These are phyloP conservation scores for Biscogniauxia marginata DNA, from an alignment of 2,329 filamentous ascomycete species.

Conservation along the genomic window DNA sequence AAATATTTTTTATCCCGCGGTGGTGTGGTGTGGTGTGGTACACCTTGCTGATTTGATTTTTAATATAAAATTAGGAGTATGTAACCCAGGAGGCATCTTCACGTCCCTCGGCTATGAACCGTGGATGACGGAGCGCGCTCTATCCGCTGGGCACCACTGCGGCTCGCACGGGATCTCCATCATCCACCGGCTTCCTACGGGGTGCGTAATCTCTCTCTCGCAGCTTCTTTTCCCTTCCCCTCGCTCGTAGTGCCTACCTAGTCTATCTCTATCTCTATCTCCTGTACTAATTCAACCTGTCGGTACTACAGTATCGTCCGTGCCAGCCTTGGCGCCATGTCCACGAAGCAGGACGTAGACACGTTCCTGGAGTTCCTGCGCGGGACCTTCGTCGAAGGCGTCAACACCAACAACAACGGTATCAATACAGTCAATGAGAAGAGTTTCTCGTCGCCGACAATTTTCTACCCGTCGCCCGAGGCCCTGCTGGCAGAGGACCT, in stretches of 20 bases:
- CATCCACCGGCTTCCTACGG: conserved; percentile 54
- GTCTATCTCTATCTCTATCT: not conserved
- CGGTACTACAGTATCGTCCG: conserved; percentile 50
- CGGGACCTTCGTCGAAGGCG: conserved; percentile 35
- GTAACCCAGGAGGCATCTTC: conserved; percentile 47
- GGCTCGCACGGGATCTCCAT: conserved; percentile 52
- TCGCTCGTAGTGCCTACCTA: conserved; percentile 2
- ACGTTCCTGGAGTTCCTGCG: conserved; percentile 46
- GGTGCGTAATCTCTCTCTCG: conserved; percentile 38
- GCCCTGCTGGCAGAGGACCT: not conserved
- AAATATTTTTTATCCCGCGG: too few species aligned
- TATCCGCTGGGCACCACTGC: conserved; percentile 58
- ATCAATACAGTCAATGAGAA: not conserved
- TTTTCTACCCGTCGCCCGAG: not conserved
- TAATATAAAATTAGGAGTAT: conserved; percentile 39
- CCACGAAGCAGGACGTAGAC: conserved; percentile 53
- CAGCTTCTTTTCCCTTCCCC: not conserved
- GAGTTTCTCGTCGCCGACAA: not conserved
- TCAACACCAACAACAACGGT: conserved; percentile 22
- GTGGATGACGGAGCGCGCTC: conserved; percentile 53
- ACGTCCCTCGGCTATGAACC: conserved; percentile 50
- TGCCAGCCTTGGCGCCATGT: conserved; percentile 62
- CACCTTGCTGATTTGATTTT: not conserved
- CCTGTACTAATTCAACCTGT: not conserved
- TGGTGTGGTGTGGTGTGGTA: too few species aligned